Evolutionary conservation across 805 yeast genomes (phyloP).

Genomic region (Deakozyma indianensis): DNA sequence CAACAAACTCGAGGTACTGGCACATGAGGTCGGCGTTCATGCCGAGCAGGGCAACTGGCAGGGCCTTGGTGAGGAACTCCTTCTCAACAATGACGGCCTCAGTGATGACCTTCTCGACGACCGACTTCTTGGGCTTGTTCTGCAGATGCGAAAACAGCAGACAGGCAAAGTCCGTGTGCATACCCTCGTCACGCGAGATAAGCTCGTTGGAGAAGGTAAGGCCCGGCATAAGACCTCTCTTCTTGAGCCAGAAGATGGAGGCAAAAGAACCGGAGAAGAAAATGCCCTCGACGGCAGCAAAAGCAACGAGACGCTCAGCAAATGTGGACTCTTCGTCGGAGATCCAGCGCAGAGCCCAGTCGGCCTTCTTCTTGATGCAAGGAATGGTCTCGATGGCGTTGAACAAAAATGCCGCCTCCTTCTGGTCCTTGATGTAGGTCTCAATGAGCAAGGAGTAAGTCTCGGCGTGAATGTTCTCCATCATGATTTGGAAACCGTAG

Average conservation of each 20-base stretch:
- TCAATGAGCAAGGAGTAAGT: slow-evolving; percentile 91
- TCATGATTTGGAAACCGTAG: slow-evolving; percentile 99
- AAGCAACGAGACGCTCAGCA: slow-evolving; percentile 93
- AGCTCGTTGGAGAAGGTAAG: slow-evolving; percentile 94
- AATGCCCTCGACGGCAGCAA: slow-evolving; percentile 98
- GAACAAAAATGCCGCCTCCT: slow-evolving; percentile 79
- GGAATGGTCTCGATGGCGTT: slow-evolving; percentile 96
- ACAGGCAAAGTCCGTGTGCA: slow-evolving; percentile 98
- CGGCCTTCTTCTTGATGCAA: slow-evolving; percentile 92
- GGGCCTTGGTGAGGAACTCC: slow-evolving; percentile 87
- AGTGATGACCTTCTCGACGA: slow-evolving; percentile 74
- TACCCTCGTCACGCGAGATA: slow-evolving; percentile 96
- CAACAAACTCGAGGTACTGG: slow-evolving; percentile 95
- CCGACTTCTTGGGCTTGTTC: slow-evolving; percentile 68
- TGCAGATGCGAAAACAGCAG: slow-evolving; percentile 82
- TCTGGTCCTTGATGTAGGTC: slow-evolving; percentile 90
- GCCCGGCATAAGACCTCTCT: slow-evolving; percentile 99
- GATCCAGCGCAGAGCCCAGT: slow-evolving; percentile 98
- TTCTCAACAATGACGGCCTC: slow-evolving; percentile 94
- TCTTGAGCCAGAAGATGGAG: slow-evolving; percentile 96
- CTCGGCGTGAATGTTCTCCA: slow-evolving; percentile 98
- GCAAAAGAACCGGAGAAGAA: slow-evolving; percentile 98
- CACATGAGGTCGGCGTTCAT: slow-evolving; percentile 92
- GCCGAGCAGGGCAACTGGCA: slow-evolving; percentile 86
- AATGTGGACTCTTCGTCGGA: slow-evolving; percentile 74